These are phyloP conservation scores for Aquilaria agallochum DNA, from an alignment of 441 rosid genomes.

Conservation along the genomic window DNA sequence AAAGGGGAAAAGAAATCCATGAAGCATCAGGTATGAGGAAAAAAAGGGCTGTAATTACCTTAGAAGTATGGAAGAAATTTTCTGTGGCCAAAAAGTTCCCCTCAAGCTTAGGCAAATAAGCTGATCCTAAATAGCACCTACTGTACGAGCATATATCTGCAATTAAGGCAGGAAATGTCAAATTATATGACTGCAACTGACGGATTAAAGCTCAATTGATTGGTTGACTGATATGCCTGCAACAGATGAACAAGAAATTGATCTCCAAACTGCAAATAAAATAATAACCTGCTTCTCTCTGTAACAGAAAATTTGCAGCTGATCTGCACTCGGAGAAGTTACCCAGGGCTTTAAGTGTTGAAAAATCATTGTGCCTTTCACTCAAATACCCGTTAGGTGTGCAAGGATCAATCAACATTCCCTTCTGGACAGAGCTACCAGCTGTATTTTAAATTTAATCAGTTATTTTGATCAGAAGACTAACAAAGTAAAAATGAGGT, in stretches of 20 bases:
- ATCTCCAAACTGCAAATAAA: too few species aligned
- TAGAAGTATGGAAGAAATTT: conserved; percentile 81
- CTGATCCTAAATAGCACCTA: conserved; percentile 67
- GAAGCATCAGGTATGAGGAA: neutral
- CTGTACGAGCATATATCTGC: conserved; percentile 63
- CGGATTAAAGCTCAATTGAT: too few species aligned
- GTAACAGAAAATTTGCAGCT: conserved; percentile 53
- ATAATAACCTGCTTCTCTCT: conserved; percentile 61
- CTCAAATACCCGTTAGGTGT: conserved; percentile 66
- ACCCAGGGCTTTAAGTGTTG: conserved; percentile 53
- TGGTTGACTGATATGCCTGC: too few species aligned
- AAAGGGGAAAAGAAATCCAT: conserved; percentile 1
- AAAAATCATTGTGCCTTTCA: conserved; percentile 27
- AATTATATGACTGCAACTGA: neutral
- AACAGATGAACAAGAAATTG: too few species aligned
- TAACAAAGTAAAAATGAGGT: too few species aligned
- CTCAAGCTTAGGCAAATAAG: conserved; percentile 67
- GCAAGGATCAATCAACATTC: conserved; percentile 62
- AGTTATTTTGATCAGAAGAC: too few species aligned
- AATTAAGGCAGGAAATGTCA: conserved; percentile 13
- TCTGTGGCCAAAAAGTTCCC: conserved; percentile 86
- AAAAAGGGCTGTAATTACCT: conserved; percentile 34
- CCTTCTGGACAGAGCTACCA: conserved; percentile 32
- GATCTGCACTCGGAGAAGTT: conserved; percentile 91
- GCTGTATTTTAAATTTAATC: conserved; percentile 28